Evolutionary conservation across 2,329 filamentous ascomycete species (phyloP), one percentile per base, ranked within the genome.

Genomic region (Neonectria hederae): DNA sequence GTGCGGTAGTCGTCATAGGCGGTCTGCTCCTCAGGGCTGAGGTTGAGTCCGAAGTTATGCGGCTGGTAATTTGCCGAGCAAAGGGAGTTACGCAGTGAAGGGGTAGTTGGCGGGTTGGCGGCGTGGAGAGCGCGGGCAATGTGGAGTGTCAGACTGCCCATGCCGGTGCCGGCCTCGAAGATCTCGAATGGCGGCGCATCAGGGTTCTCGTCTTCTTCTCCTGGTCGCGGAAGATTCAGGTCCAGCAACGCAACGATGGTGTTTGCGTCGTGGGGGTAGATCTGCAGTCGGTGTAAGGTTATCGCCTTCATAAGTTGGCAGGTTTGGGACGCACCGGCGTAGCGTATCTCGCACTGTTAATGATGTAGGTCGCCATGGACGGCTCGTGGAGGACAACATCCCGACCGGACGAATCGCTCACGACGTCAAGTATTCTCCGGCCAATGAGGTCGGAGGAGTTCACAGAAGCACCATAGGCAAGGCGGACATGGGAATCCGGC

Each of bases 101-200:
- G 83, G 6, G 85, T 79, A 4, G 80, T 55, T 7, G 82, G 78
- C 2, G 86, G 80, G 72, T 94, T 94, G 19, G 88, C 90, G 48
- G 87, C 92, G 74, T 94, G 90, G 49, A 96, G 87, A 3, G 92
- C 91, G 56, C 91, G 86, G 30, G 92, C 89, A 22, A 96, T 83
- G 73, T 94, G 87, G 5, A 96, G 78, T 0, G 92, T 95, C 62
- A 96, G 79, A 35, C 90, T 89, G 62, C 92, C 93, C 82, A 94
- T 92, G n/a, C 92, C 93, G 4, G 92, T 96, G 17, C 93, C 92
- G 51, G 92, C 92, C 78, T 96, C 93, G 56, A 96, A 89, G 48
- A 96, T 92, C 74, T 95, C 91, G 13, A 94, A 77, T 0, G 84
- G 86, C 9, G 81, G 77, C 14, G 77, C 70, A 13, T 79, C 76